Percentiles rank a stretch among this genome's conserved stretches.
Evolutionary conservation across 257 asterid species (phyloP).

Genomic region (Datura wrightii): DNA sequence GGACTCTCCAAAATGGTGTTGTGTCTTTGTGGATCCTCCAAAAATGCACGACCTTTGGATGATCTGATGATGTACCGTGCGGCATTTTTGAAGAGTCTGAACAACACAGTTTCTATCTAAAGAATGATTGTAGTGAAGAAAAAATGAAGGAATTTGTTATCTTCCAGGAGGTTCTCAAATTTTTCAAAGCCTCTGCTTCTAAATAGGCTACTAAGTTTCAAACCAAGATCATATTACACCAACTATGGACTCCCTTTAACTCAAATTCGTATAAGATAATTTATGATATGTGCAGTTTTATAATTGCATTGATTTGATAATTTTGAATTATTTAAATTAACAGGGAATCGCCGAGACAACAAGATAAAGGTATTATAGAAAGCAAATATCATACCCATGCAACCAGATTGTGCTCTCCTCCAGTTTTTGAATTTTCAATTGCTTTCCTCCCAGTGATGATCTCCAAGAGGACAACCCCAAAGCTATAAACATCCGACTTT

Average conservation of each 20-base stretch:
- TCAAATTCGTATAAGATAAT: neutral
- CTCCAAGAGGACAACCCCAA: conserved; percentile 95
- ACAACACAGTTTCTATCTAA: neutral
- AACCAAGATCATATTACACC: neutral
- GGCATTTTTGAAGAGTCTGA: neutral
- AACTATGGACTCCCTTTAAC: neutral
- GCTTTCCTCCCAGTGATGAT: conserved; percentile 92
- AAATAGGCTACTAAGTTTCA: neutral
- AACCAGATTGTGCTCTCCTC: conserved; percentile 82
- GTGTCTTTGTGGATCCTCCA: neutral
- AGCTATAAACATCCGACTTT: conserved; percentile 91
- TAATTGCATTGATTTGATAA: neutral
- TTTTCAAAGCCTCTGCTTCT: neutral
- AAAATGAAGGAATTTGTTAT: neutral
- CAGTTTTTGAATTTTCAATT: conserved; percentile 68
- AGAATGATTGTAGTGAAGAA: neutral
- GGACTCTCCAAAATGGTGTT: neutral
- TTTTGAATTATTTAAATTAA: neutral
- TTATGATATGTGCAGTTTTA: neutral
- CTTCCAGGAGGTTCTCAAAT: neutral
- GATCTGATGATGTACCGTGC: neutral
- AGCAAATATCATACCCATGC: conserved; percentile 65
- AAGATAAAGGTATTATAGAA: neutral
- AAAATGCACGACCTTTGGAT: neutral
- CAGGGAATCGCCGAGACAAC: neutral